Base-by-base conservation (phyloP, 1,284 basidiomycete species). In the Takashimella tepidaria region DNA sequence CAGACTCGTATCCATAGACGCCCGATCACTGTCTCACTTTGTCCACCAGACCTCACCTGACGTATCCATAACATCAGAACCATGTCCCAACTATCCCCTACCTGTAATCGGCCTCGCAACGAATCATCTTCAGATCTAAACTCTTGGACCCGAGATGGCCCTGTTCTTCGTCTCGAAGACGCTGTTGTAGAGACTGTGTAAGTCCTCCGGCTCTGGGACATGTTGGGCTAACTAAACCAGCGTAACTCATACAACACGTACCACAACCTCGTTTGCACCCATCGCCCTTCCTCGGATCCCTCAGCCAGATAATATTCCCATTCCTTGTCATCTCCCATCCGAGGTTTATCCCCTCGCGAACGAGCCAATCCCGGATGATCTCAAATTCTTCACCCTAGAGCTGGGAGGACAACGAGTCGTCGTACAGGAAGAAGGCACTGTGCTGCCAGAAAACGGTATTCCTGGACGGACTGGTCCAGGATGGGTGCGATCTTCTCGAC, bases 131-230 rank as follows among this genome's bases (percentile, higher is more conserved):
- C 16, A 8, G 31, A 37, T 16, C 31, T 37, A 8, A 37, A 16
- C 31, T 37, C 31, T 11, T 53, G 51, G 56, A 60, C 56, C 21
- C 53, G 47, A 16, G 45, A 51, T 5, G 61, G 59, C 6, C 66
- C 69, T 0, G 57, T 68, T 26, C 59, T 74, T 27, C 56, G 63
- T 40, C 66, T 74, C 60, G 67, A 73, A 47, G 65, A 69, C 60
- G 73, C 68, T 4, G 62, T 74, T 3, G 70, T 72, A 1, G 71
- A 74, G 61, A 72, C 70, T 25, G 68, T 72, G 72, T 74, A 55
- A 60, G 72, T 60, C 13, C 8, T 37, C 31, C 13, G 37, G 16
- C 25, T n/a, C n/a, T 40, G 13, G 19, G 37, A 25, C 31, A 3
- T n/a, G 46, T 44, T 3, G 22, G 10, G 41, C 48, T 49, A 41